These are phyloP conservation scores for Glycine tomentella DNA, from an alignment of 306 rosid species.

Conservation along the genomic window DNA sequence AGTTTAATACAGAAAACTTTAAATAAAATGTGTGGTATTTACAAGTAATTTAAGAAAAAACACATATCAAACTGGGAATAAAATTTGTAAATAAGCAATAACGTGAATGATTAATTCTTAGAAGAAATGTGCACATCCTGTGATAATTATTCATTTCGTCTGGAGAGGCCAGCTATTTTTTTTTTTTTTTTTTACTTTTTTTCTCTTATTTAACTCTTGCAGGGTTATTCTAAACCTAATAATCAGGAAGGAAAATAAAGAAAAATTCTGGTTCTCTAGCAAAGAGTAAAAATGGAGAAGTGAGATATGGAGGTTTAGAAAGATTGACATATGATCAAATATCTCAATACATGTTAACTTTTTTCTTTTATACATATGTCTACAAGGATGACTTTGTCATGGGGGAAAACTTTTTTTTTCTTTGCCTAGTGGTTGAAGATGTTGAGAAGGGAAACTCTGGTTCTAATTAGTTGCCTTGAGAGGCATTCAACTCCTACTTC, in stretches of 20 bases:
- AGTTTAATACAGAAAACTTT: not conserved
- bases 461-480: constrained; percentile 43
- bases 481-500: constrained; percentile 41
- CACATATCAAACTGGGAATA: not conserved
- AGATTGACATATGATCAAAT: not conserved
- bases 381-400: constrained; percentile 32
- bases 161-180: not conserved
- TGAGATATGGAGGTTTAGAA: not conserved
- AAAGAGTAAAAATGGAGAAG: not conserved
- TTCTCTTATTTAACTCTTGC: not conserved
- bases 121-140: too few relatives aligned
- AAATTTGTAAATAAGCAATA: not conserved
- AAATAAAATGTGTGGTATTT: not conserved
- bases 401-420: not conserved
- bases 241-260: not conserved
- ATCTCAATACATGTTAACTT: not conserved
- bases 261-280: not conserved
- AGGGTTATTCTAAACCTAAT: not conserved
- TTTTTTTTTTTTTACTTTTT: not conserved
- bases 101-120: too few relatives aligned
- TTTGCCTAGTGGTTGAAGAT: constrained; percentile 43
- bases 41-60: not conserved
- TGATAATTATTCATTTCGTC: not conserved
- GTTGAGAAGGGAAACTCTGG: constrained; percentile 49
- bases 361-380: constrained; percentile 30